Base-by-base conservation (phyloP, 2,329 filamentous ascomycete species). In the Ophiostoma quercus region DNA sequence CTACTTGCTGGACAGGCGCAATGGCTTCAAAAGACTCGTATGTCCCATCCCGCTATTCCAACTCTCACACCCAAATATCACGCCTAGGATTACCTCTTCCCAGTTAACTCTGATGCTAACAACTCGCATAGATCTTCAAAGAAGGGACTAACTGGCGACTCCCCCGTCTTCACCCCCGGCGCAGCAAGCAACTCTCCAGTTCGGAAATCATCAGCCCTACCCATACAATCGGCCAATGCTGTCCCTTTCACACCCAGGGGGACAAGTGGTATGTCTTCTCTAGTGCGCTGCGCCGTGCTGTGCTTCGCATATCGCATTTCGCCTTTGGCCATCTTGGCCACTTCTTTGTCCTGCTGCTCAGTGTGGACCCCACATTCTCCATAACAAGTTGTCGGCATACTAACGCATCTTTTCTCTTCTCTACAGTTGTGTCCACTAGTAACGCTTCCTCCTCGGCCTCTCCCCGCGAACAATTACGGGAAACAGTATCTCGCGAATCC, bases 81-180 rank as follows among this genome's bases (percentile, higher is more conserved):
- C 39, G 39, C 39, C 12, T 14, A 14, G 39, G 5, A 60, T n/a
- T 6, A 22, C 22, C 51, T 25, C 22, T 57, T 2, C 51, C 25
- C n/a, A 22, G 12, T 8, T 25, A 34, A 7, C 16, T n/a, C 41
- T 14, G 22, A 8, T 12, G 25, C 67, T 67, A 57, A 66, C 60
- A 14, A 16, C 8, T 39, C 22, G 41, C 34, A 65, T 34, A 65
- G 54, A 37, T 60, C 83, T 71, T 77, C 82, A 32, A 92, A 92
- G 79, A 95, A 93, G 79, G 84, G 90, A 37, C 84, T 99, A 74
- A 99, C 96, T 79, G 95, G 97, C 76, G 95, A 98, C 76, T 98
- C 95, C 9, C 94, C 95, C 14, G 92, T 94, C 66, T 99, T 99
- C 78, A 97, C 92, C 0, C 94, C 94, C 6, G 82, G 86, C 16